A percentile compares a stretch with the other conserved stretches of the same genome.
phyloP scores from a whole-genome alignment of 805 yeast species.

The Nakazawaea anatomiae region DNA sequence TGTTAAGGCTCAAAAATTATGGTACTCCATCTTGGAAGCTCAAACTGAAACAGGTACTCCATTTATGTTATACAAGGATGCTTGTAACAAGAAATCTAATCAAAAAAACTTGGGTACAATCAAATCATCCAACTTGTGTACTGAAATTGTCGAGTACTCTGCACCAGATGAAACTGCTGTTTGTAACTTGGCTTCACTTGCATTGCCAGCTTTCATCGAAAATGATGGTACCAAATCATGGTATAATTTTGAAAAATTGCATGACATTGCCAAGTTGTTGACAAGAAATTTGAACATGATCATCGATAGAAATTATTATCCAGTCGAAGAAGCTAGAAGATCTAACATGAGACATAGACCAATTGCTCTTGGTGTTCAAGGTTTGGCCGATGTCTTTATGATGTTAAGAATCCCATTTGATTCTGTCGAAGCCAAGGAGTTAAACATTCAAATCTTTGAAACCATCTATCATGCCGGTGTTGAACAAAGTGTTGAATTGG shows the following conservation, averaged over 20 bases:
- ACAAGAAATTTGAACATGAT: slow-evolving; percentile 74
- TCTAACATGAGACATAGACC: slow-evolving; percentile 88
- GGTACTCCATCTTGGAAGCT: slow-evolving; percentile 85
- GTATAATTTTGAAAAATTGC: slow-evolving; percentile 73
- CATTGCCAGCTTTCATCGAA: slow-evolving; percentile 73
- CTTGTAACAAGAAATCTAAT: slow-evolving; percentile 81
- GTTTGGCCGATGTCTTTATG: slow-evolving; percentile 86
- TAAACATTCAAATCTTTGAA: slow-evolving; percentile 86
- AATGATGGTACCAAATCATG: slow-evolving; percentile 37
- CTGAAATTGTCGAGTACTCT: slow-evolving; percentile 91
- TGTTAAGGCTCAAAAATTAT: slow-evolving; percentile 81
- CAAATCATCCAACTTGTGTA: slow-evolving; percentile 89
- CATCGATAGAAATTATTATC: slow-evolving; percentile 83
- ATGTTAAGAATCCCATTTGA: slow-evolving; percentile 81
- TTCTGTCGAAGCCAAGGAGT: slow-evolving; percentile 64
- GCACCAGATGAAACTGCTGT: slow-evolving; percentile 93
- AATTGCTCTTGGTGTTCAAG: slow-evolving; percentile 97
- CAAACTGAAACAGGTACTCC: slow-evolving; percentile 98
- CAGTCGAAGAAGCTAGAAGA: slow-evolving; percentile 65
- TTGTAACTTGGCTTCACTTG: slow-evolving; percentile 89
- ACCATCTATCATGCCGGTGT: slow-evolving; percentile 93
- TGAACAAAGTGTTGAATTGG: slow-evolving; percentile 82
- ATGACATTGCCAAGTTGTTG: slow-evolving; percentile 70
- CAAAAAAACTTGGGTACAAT: slow-evolving; percentile 90
- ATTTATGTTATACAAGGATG: slow-evolving; percentile 88